Evolutionary conservation across 192 early-diverging fungal genomes (phyloP).

Genomic region (Dissophora globulifera): DNA sequence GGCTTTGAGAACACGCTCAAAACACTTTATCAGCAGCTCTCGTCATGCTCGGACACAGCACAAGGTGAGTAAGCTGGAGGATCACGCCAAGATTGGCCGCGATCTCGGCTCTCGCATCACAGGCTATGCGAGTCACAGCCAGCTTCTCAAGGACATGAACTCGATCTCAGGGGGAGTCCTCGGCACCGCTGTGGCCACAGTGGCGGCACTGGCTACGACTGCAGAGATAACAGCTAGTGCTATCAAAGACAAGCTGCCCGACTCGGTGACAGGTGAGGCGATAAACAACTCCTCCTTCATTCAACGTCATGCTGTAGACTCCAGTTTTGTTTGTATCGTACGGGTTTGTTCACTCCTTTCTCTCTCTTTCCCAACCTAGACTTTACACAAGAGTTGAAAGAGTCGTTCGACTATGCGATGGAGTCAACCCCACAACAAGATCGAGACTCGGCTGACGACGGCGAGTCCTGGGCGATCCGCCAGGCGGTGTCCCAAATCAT

Average conservation of each 20-base stretch:
- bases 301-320: no score
- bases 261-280: conserved; percentile 19
- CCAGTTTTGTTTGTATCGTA: no score
- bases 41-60: not conserved
- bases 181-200: conserved; percentile 15
- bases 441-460: not conserved
- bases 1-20: no score
- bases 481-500: conserved; percentile 17
- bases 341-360: not conserved
- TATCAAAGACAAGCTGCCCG: conserved; percentile 19
- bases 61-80: not conserved
- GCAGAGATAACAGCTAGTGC: conserved; percentile 9
- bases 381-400: conserved; percentile 12
- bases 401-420: conserved; percentile 26
- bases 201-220: conserved; percentile 9
- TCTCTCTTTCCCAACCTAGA: not conserved
- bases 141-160: conserved; percentile 17
- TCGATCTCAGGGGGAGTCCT: conserved; percentile 16
- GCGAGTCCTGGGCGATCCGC: conserved; percentile 8
- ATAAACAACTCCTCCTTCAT: no score
- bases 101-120: conserved; percentile 13
- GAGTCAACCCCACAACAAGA: not conserved
- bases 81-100: not conserved
- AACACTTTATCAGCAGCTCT: no score
- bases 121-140: conserved; percentile 3